Evolutionary conservation across 1,284 basidiomycete species (phyloP).

Genomic region (Fomes fomentarius): DNA sequence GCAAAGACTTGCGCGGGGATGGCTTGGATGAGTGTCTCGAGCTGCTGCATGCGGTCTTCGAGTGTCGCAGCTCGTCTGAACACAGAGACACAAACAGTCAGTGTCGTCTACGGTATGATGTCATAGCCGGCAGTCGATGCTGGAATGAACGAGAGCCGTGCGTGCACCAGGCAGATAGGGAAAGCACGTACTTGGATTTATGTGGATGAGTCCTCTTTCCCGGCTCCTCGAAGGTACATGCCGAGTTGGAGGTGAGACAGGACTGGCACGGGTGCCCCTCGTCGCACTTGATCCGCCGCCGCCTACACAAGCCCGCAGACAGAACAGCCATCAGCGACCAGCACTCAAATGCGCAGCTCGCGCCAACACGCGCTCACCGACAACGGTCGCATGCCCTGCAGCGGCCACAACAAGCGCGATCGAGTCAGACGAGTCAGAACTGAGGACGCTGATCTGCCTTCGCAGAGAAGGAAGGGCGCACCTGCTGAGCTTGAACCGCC

Average conservation of each 20-base stretch:
- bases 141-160: not conserved
- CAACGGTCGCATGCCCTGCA: slow-evolving; percentile 84
- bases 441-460: too few species aligned
- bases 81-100: too few species aligned
- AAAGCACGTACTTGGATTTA: slow-evolving; percentile 71
- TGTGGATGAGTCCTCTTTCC: slow-evolving; percentile 82
- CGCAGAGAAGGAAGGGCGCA: too few species aligned
- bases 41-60: slow-evolving; percentile 83
- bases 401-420: not conserved
- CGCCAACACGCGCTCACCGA: slow-evolving; percentile 56
- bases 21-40: slow-evolving; percentile 79
- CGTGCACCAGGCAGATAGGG: too few species aligned
- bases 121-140: not conserved
- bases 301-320: slow-evolving; percentile 42
- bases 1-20: slow-evolving; percentile 80
- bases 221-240: slow-evolving; percentile 83
- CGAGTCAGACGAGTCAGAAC: not conserved
- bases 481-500: slow-evolving; percentile 85
- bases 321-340: not conserved
- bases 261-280: slow-evolving; percentile 86
- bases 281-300: slow-evolving; percentile 80
- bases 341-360: not conserved
- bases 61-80: slow-evolving; percentile 72
- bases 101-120: too few species aligned
- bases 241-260: slow-evolving; percentile 73